Evolutionary conservation across 257 asterid species (phyloP), one percentile per base, ranked within the genome.

Genomic region (Solanum arcanum): DNA sequence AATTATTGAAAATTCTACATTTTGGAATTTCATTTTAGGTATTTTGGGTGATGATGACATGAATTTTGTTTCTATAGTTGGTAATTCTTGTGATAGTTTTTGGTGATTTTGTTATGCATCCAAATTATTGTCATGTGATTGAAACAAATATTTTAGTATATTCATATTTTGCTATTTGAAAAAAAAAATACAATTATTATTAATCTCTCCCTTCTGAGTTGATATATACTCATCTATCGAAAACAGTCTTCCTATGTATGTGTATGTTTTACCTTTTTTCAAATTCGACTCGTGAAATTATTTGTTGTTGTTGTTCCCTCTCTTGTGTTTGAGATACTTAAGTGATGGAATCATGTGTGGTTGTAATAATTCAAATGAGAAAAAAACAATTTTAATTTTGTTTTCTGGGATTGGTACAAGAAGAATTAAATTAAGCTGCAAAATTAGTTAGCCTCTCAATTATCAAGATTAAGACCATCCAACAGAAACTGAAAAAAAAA

Each of bases 21-120:
- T 89, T 87, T 92, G 89, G 47, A 72, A 9, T 60, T 88, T 37
- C 86, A 86, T 59, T 90, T 88, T 87, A 84, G 93, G 91, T 89
- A 87, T 66, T 78, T 16, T 83, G 86, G 31, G 46, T 84, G 62
- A 84, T 84, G 62, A 84, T 25, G 66, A 68, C 31, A 68, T 84
- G 64, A 52, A 83, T 74, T 68, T 86, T 88, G 84, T 90, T 84
- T 89, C 60, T 31, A n/a, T 87, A 88, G 87, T 85, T 83, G 86
- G 83, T 85, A 87, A 88, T 77, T 88, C 12, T 88, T 84, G 86
- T 75, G 76, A 74, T 60, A 59, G 66, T 52, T 64, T 64, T 85
- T 76, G 86, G 83, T 62, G 49, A 31, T 41, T 37, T 37, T 46
- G 56, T 80, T 60, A 42, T 25, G 86, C 41, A 86, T n/a, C 64